Base-by-base conservation (phyloP, 83 land plant genomes). In the Picea abies region DNA sequence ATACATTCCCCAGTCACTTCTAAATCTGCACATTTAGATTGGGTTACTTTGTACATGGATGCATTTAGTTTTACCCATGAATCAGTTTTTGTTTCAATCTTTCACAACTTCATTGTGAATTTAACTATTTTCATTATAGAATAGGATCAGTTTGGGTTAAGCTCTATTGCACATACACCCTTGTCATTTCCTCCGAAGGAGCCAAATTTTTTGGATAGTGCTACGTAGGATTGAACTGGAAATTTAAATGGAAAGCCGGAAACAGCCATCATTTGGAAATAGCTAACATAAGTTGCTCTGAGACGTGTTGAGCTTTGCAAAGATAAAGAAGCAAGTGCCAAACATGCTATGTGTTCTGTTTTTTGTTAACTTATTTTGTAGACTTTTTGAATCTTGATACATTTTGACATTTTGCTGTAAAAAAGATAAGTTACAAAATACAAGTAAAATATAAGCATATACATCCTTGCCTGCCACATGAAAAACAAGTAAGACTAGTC, bases 201-300 rank as follows among this genome's bases (percentile, higher is more conserved):
- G 8, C 14, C n/a, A 6, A 67, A 67, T 67, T 67, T 20, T 37
- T 29, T 67, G 70, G 70, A 26, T 25, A 67, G 12, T 67, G 12
- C 3, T 67, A 32, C 35, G 29, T 11, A 67, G 70, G 32, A 67
- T 26, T 25, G 35, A 67, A 10, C 14, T 9, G 26, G 70, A 67
- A 67, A 67, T 25, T 29, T 26, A 19, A 29, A 67, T 29, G 26
- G 70, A 26, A 67, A 67, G 16, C 8, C 15, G 37, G 70, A 5
- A 69, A 20, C 3, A 2, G 9, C 3, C n/a, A 19, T 37, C 29
- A 17, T 39, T 71, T 44, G 10, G 41, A 37, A 39, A n/a, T 20
- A 71, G 49, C n/a, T 71, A 71, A 71, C n/a, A 71, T 39, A 71
- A 39, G 76, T 17, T 71, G 76, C 76, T 37, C 39, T 71, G 41